phyloP scores from a whole-genome alignment of 2,329 filamentous ascomycete species.

The Diaporthe humulicola region DNA sequence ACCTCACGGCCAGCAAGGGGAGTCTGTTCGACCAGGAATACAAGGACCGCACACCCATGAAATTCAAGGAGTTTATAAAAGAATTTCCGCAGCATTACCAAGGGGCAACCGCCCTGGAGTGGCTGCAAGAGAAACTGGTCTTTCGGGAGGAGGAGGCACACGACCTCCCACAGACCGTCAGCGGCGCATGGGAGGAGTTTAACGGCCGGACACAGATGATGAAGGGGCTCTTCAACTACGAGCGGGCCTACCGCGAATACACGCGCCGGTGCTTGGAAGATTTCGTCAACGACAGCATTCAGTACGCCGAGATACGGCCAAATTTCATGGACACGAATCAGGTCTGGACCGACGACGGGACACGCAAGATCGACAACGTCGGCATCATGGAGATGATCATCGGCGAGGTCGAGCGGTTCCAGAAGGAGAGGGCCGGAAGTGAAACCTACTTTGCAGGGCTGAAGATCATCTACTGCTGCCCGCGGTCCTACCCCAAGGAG shows the following conservation, averaged over 20 bases:
- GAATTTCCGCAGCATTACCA: constrained; percentile 49
- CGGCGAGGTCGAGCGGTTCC: constrained; percentile 61
- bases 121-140: constrained; percentile 73
- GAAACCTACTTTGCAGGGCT: constrained; percentile 63
- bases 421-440: background rate
- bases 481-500: constrained; percentile 63
- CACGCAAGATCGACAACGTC: constrained; percentile 57
- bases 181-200: constrained; percentile 71
- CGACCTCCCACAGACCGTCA: constrained; percentile 60
- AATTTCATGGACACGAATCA: constrained; percentile 70
- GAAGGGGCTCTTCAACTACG: constrained; percentile 72
- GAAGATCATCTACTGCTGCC: constrained; percentile 73
- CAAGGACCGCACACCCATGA: constrained; percentile 57
- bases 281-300: constrained; percentile 69
- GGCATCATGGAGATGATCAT: constrained; percentile 66
- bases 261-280: constrained; percentile 66
- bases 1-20: constrained; percentile 49
- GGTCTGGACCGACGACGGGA: constrained; percentile 63
- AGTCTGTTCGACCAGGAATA: constrained; percentile 66
- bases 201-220: constrained; percentile 64
- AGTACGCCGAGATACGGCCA: constrained; percentile 72
- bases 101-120: constrained; percentile 55
- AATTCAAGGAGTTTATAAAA: constrained; percentile 55
- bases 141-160: constrained; percentile 74
- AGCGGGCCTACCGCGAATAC: constrained; percentile 68